Percentiles rank a stretch among this genome's conserved stretches.
Evolutionary conservation across 2,329 filamentous ascomycete species (phyloP).

Genomic region (Fusarium hostae): DNA sequence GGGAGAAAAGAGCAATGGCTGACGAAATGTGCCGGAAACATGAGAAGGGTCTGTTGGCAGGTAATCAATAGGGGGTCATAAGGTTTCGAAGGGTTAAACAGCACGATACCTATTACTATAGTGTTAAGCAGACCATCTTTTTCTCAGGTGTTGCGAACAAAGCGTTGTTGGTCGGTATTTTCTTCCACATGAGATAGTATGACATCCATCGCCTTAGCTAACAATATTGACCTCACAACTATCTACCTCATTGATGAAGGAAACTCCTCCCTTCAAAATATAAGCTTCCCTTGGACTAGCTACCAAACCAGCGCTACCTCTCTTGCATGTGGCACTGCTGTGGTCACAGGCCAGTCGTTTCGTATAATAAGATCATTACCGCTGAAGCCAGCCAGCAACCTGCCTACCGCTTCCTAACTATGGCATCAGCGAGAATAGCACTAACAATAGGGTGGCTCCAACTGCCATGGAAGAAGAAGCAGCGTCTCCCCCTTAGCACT

Average conservation of each 20-base stretch:
- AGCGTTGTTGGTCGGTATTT: background rate
- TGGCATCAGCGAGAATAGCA: too few relatives aligned
- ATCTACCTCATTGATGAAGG: background rate
- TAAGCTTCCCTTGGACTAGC: too few relatives aligned
- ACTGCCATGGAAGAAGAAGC: too few relatives aligned
- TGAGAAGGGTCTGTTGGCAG: background rate
- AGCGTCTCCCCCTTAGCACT: too few relatives aligned
- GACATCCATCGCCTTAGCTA: rapidly evolving
- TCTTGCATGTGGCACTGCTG: too few relatives aligned
- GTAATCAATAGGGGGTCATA: background rate
- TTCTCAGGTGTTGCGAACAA: background rate
- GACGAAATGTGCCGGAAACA: background rate
- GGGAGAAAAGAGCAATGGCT: rapidly evolving
- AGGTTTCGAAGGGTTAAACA: background rate
- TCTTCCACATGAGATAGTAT: rapidly evolving
- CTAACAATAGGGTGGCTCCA: too few relatives aligned
- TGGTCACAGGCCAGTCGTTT: too few relatives aligned
- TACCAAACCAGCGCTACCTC: too few relatives aligned
- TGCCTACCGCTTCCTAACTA: too few relatives aligned
- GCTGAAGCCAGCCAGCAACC: too few relatives aligned
- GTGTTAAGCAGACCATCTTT: background rate
- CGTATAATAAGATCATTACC: too few relatives aligned
- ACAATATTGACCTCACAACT: background rate
- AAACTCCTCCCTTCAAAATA: too few relatives aligned
- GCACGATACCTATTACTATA: background rate